Percentiles rank a stretch among this genome's conserved stretches.
Conservation (phyloP, 345 rosid genomes). For the Balakata baccata region DNA sequence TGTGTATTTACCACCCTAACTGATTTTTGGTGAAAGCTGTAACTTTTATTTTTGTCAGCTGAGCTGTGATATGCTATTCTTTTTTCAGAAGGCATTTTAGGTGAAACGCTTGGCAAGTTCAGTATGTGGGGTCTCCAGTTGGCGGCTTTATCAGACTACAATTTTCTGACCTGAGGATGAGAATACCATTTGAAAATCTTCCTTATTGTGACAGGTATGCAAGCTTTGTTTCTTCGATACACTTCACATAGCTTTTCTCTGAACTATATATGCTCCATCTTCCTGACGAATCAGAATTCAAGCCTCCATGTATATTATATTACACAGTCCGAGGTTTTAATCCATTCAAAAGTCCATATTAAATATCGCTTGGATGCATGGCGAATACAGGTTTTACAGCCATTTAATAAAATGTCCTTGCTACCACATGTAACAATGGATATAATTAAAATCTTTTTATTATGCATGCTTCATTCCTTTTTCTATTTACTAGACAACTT, state of each 20-base stretch:
- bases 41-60: neutral
- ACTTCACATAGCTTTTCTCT: neutral
- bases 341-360: neutral
- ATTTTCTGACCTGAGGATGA: slow-evolving; percentile 45
- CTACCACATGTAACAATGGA: too few species aligned
- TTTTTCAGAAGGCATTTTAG: slow-evolving; percentile 49
- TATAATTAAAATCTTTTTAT: too few species aligned
- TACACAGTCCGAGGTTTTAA: neutral
- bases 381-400: slow-evolving; percentile 36
- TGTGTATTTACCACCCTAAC: neutral
- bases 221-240: neutral
- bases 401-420: too few species aligned
- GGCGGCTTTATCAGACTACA: slow-evolving; percentile 50
- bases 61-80: neutral
- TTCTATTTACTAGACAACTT: too few species aligned
- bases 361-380: neutral
- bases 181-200: slow-evolving; percentile 51
- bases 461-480: too few species aligned
- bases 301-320: neutral
- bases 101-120: slow-evolving; percentile 53
- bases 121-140: slow-evolving; percentile 54
- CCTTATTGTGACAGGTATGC: slow-evolving; percentile 50
- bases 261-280: neutral
- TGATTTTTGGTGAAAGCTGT: neutral
- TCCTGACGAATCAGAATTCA: neutral